These are phyloP conservation scores for Saccharomycopsis hybrid DNA, from an alignment of 1,139 yeast genomes.

Conservation along the genomic window DNA sequence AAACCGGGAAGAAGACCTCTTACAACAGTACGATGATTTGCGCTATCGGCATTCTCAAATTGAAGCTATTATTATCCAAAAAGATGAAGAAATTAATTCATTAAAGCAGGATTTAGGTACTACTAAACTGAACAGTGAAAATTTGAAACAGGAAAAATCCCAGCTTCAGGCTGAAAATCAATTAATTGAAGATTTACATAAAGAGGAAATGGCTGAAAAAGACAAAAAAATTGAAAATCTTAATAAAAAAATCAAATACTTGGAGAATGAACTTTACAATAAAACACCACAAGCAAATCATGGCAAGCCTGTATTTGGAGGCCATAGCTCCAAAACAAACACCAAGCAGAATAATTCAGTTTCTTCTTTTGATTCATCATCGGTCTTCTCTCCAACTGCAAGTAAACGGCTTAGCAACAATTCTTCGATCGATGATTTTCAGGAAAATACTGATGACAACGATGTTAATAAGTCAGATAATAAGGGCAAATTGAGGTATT, in stretches of 20 bases:
- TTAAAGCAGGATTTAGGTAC: constrained; percentile 8
- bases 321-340: no score
- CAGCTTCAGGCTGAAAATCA: constrained; percentile 23
- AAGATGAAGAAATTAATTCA: constrained; percentile 21
- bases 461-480: background rate
- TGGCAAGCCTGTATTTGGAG: no score
- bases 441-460: background rate
- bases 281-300: no score
- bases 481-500: background rate
- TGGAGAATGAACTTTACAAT: background rate
- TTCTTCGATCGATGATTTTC: constrained; percentile 1
- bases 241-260: constrained; percentile 3
- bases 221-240: constrained; percentile 24
- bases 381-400: constrained; percentile 10
- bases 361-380: constrained; percentile 9
- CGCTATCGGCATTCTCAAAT: constrained; percentile 8
- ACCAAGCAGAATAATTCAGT: background rate
- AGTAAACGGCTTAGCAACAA: constrained; percentile 4
- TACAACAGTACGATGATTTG: constrained; percentile 8
- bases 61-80: constrained; percentile 5
- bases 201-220: constrained; percentile 24
- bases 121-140: constrained; percentile 8
- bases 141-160: constrained; percentile 26
- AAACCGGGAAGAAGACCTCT: background rate
- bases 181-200: constrained; percentile 23